Base-by-base conservation (phyloP, 1,139 yeast species). In the Kluyveromyces marxianus region DNA sequence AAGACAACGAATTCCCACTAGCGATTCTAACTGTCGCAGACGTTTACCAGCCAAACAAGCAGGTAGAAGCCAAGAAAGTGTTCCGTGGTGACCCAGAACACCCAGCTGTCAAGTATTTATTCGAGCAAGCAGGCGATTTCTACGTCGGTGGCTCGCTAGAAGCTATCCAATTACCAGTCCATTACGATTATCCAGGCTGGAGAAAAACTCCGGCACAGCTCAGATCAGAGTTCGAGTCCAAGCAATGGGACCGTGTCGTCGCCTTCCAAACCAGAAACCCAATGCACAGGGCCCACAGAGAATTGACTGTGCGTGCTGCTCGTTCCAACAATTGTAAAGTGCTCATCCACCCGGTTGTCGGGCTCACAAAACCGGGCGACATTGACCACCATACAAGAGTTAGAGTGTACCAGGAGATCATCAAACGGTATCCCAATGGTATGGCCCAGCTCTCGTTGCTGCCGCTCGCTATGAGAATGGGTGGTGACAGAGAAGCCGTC, bases 241-340 rank as follows among this genome's bases (percentile, higher is more conserved):
- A 84, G 63, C 84, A 87, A 54, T 90, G 97, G 97, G 79, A 81
- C 59, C 80, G 83, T 62, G 87, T 90, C 48, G 97, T 90, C 46
- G 97, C 97, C 41, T 90, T 90, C 81, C 97, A 90, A 72, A 90
- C 97, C 42, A 81, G 97, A 73, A 90, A 90, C 71, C 97, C 97
- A 55, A 89, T 90, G 96, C 97, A 90, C 69, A 81, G 97, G 68
- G 97, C 97, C 35, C 97, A 90, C 69, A 79, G 97, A 66, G 97
- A 92, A 67, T 75, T 90, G 62, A 90, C 97, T 21, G 95, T 90
- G 43, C 79, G 97, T 59, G 97, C 97, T 33, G 97, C 97, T 29
- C 76, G 85, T 59, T 81, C 79, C 53, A 76, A 81, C 52, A 75
- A 79, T 55, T 85, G 88, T 44, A 90, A 86, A 55, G 83, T 90